Evolutionary conservation across 2,329 filamentous ascomycete species (phyloP).

Genomic region (Salinomyces thailandicus): DNA sequence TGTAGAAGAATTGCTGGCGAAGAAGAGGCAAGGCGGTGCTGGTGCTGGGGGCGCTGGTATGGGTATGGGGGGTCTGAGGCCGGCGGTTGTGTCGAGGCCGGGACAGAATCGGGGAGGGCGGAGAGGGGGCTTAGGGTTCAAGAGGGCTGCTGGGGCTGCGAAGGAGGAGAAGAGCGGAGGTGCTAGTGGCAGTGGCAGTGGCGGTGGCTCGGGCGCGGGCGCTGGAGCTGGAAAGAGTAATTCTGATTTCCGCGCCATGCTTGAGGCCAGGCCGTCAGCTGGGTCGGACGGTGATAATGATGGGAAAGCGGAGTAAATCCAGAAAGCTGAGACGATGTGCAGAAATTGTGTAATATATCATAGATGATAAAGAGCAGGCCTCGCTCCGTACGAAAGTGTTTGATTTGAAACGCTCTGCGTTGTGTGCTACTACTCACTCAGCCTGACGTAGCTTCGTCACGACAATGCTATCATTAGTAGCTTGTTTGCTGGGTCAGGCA

Average conservation of each 20-base stretch:
- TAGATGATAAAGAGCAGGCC: too few relatives aligned
- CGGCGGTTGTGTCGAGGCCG: slow-evolving; percentile 29
- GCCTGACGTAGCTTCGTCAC: too few relatives aligned
- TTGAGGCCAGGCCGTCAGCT: slow-evolving; percentile 32
- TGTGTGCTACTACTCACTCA: too few relatives aligned
- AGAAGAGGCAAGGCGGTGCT: slow-evolving; percentile 24
- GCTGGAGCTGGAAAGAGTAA: slow-evolving; percentile 44
- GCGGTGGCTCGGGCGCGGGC: too few relatives aligned
- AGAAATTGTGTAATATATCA: too few relatives aligned
- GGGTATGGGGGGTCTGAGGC: slow-evolving; percentile 19
- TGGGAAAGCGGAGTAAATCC: too few relatives aligned
- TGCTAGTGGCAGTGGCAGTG: neutral
- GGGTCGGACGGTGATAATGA: too few relatives aligned
- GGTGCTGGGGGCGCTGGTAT: slow-evolving; percentile 4
- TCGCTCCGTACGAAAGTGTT: too few relatives aligned
- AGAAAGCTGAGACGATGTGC: too few relatives aligned
- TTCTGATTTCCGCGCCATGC: slow-evolving; percentile 47
- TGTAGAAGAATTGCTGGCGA: slow-evolving; percentile 42
- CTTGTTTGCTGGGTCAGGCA: too few relatives aligned
- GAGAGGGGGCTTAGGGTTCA: slow-evolving; percentile 40
- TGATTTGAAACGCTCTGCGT: too few relatives aligned
- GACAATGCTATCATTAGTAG: too few relatives aligned
- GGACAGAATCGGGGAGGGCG: slow-evolving; percentile 36
- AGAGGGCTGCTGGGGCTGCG: slow-evolving; percentile 27
- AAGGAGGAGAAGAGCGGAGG: slow-evolving; percentile 17